Evolutionary conservation across 179 eudicot species (phyloP), one percentile per base, ranked within the genome.

Genomic region (Patellifolia procumbens): DNA sequence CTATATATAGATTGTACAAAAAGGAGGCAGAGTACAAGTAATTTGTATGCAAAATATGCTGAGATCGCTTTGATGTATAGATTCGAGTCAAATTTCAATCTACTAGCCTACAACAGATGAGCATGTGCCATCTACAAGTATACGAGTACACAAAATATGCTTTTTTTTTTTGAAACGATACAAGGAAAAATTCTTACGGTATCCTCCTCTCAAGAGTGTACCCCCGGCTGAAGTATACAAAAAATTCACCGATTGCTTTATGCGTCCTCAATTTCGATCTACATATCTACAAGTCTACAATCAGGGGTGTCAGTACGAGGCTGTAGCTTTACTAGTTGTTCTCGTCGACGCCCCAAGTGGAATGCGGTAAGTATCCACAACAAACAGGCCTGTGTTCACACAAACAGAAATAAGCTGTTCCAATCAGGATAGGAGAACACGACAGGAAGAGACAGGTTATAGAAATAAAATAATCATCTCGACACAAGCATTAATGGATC

Each of bases 341-440:
- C 84, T 69, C 81, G 61, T 70, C 83, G 88, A 67, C 73, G 86
- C 28, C 97, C 97, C 80, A 92, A 82, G 76, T 86, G 88, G 70
- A 84, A 83, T 28, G 94, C 92, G 31, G 88, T 88, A 32, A 83
- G 39, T 51, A 90, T 76, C 97, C 97, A 92, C 79, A 89, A 55
- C 19, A 89, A 46, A 74, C 97, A 92, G 19, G 85, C 92, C 97
- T 91, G 89, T 73, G 17, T 43, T 35, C 26, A 63, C 31, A 48
- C 20, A 68, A 35, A 61, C 74, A 75, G n/a, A 48, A 15, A 29
- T 9, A 22, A 42, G 34, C 16, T 16, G 16, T 28, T 26, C 12
- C n/a, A 45, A 34, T 73, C 68, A 55, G 35, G 46, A 34, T 42
- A 52, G 24, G 29, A 63, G 15, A 35, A 58, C 49, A 32, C 46